Conservation (phyloP, 495 filamentous ascomycete genomes). For the Tuber melanosporum region DNA sequence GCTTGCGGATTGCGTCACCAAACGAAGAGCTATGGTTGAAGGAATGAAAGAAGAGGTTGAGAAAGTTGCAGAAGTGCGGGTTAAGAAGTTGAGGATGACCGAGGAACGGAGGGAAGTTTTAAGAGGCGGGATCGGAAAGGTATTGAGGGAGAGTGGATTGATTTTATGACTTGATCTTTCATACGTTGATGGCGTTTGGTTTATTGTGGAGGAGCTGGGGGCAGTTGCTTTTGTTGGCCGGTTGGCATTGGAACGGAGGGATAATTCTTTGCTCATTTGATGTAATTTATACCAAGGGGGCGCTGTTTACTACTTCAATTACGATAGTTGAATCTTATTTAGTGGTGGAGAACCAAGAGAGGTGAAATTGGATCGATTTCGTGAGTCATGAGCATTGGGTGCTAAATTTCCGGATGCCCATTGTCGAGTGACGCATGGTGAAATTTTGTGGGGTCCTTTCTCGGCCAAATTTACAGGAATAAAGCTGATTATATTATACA, state of each 20-base stretch:
- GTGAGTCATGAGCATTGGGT: not conserved
- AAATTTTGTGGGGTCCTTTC: not conserved
- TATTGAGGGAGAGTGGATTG: slow-evolving; percentile 33
- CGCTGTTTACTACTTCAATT: not conserved
- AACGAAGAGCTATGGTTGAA: slow-evolving; percentile 53
- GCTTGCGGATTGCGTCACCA: slow-evolving; percentile 56
- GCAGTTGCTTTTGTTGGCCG: not conserved
- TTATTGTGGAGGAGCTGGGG: not conserved
- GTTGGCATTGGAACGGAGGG: not conserved
- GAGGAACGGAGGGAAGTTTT: slow-evolving; percentile 31
- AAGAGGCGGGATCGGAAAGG: slow-evolving; percentile 27
- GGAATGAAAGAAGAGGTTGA: slow-evolving; percentile 58
- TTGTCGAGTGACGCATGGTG: not conserved
- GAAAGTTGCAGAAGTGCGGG: slow-evolving; percentile 37
- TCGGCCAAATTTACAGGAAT: not conserved
- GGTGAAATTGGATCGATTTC: not conserved
- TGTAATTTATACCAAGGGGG: not conserved
- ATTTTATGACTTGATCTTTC: not conserved
- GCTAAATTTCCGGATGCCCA: not conserved
- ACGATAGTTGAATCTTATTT: not conserved
- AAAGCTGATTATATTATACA: not conserved
- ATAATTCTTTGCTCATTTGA: not conserved
- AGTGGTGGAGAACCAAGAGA: not conserved
- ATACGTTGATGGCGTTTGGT: not conserved
- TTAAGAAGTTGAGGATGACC: slow-evolving; percentile 27